Evolutionary conservation across 2,329 filamentous ascomycete genomes (phyloP).

Genomic region (Nemania diffusa): DNA sequence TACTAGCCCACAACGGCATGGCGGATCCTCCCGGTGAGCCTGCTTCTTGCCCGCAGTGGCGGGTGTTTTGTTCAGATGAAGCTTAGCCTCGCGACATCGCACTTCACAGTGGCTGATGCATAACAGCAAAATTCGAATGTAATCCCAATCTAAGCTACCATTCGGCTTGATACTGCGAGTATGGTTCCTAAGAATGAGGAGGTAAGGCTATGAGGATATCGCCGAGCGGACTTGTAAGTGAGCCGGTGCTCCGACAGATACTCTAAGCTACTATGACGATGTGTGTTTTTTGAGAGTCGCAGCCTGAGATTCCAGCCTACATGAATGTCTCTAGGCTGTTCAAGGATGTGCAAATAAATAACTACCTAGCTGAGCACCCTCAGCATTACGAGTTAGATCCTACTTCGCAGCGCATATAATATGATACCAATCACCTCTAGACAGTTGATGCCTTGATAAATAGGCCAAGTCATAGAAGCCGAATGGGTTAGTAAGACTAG

Average conservation of each 20-base stretch:
- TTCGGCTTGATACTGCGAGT: conserved; percentile 42
- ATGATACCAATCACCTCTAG: conserved; percentile 21
- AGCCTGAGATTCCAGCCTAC: conserved; percentile 44
- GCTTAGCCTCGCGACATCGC: background rate
- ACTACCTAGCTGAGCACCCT: conserved; percentile 35
- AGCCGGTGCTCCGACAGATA: conserved; percentile 41
- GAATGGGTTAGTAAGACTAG: conserved; percentile 39
- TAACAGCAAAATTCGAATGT: background rate
- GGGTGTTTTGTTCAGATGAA: background rate
- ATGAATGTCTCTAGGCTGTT: conserved; percentile 39
- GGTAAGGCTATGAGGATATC: conserved; percentile 34
- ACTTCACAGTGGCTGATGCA: background rate
- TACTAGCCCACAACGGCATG: background rate
- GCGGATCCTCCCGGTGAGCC: conserved; percentile 5
- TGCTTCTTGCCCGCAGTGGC: background rate
- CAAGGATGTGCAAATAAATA: conserved; percentile 24
- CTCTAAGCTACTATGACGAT: conserved; percentile 47
- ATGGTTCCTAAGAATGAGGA: conserved; percentile 40
- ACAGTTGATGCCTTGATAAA: conserved; percentile 40
- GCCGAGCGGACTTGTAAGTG: conserved; percentile 38
- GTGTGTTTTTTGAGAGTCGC: conserved; percentile 45
- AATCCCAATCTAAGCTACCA: conserved; percentile 30
- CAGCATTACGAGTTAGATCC: conserved; percentile 18
- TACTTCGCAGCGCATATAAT: background rate
- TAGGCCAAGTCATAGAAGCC: conserved; percentile 41